Base-by-base conservation (phyloP, 345 rosid species). In the Eucalyptus tenuipes region DNA sequence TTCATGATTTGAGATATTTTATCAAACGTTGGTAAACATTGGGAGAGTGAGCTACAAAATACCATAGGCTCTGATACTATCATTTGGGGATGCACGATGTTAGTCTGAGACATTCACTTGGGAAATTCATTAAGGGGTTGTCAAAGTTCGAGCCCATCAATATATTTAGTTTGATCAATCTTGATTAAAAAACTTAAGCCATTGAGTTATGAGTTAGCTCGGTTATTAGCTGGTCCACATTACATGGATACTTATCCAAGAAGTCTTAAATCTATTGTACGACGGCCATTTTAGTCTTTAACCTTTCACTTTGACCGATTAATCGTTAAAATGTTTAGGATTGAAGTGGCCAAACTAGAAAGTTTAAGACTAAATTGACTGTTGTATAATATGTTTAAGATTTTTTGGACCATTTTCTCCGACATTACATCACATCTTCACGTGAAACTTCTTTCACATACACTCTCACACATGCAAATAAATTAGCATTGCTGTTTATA, bases 11-110 rank as follows among this genome's bases (percentile, higher is more conserved):
- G 81, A 37, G 45, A 71, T 71, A 17, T 5, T 37, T 71, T 71
- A 37, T 33, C 81, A 37, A 37, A 18, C 1, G 4, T 10, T 4
- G 14, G 22, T 18, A 71, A 22, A 5, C 14, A 3, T 33, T 2
- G 45, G 25, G 44, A 71, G 81, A 71, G 81, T 10, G 44, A 71
- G 25, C 27, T 42, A 71, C 45, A 37, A 0, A 37, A 2, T 71
- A 18, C 81, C 45, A 14, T 5, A 71, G 45, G 25, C 81, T 33
- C 0, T 0, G 7, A 37, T 71, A 10, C 25, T 18, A 18, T 10
- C 7, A 33, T 2, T 3, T 68, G 25, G 13, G 5, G 44, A 71
- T 11, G 24, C 25, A 17, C 0, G 11, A 18, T 9, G 13, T 6
- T 17, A 71, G 81, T 20, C 0, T 0, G 45, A 18, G 44, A 71